phyloP scores from a whole-genome alignment of 305 asterid genomes.

The Plantago coronopus region DNA sequence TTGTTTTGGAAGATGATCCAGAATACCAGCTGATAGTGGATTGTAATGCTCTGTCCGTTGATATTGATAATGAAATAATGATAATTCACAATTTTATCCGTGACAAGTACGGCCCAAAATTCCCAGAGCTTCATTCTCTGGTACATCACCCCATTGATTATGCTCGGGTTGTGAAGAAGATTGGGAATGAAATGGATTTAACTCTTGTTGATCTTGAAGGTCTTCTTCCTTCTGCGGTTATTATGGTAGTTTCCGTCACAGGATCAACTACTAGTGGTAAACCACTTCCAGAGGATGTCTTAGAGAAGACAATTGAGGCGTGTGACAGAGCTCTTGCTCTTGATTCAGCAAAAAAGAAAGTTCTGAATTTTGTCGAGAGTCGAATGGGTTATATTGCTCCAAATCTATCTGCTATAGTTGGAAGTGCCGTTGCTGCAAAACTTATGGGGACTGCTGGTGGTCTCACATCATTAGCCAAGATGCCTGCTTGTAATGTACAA shows the following conservation, averaged over 20 bases:
- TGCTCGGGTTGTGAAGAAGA: slow-evolving; percentile 85
- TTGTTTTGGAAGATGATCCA: slow-evolving; percentile 85
- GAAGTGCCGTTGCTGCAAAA: slow-evolving; percentile 98
- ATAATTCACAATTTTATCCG: slow-evolving; percentile 91
- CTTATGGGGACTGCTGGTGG: slow-evolving; percentile 99
- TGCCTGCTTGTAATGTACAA: slow-evolving; percentile 97
- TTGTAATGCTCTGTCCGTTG: slow-evolving; percentile 81
- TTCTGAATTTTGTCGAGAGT: slow-evolving; percentile 92
- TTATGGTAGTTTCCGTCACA: slow-evolving; percentile 93
- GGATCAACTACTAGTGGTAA: slow-evolving; percentile 99
- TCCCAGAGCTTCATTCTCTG: slow-evolving; percentile 91
- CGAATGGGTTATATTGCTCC: slow-evolving; percentile 96
- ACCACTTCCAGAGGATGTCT: slow-evolving; percentile 84
- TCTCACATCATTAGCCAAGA: slow-evolving; percentile 74
- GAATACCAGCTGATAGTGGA: slow-evolving; percentile 93
- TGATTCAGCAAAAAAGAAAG: slow-evolving; percentile 78
- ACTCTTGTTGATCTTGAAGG: slow-evolving; percentile 97
- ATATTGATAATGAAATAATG: slow-evolving; percentile 84
- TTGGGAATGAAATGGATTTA: slow-evolving; percentile 81
- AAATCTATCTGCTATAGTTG: slow-evolving; percentile 89
- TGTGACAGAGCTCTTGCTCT: slow-evolving; percentile 87
- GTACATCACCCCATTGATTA: slow-evolving; percentile 96
- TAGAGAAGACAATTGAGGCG: slow-evolving; percentile 78
- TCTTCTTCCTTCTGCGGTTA: slow-evolving; percentile 84
- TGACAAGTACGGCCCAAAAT: slow-evolving; percentile 84